These are phyloP conservation scores for Nakazawaea pomicola DNA, from an alignment of 805 yeast species.

Conservation along the genomic window DNA sequence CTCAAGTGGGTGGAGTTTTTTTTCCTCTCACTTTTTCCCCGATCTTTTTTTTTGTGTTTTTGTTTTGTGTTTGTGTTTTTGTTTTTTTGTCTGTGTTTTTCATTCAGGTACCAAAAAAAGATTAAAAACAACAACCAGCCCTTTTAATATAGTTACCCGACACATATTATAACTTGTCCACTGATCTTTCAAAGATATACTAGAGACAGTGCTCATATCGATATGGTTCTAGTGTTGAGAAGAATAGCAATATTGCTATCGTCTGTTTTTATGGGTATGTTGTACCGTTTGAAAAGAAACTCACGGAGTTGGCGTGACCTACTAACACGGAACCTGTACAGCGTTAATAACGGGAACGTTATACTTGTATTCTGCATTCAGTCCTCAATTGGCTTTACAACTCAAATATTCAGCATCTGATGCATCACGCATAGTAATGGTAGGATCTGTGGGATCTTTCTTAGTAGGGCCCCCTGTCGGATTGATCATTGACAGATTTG, in stretches of 20 bases:
- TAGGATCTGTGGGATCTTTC: conserved; percentile 64
- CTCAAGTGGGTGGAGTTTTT: not conserved
- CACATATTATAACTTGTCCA: too few species aligned
- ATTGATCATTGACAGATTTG: conserved; percentile 52
- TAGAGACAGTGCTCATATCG: not conserved
- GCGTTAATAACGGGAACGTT: conserved; percentile 70
- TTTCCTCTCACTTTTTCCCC: not conserved
- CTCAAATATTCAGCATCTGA: conserved; percentile 57
- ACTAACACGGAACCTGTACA: too few species aligned
- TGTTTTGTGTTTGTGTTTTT: not conserved
- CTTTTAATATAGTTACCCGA: too few species aligned
- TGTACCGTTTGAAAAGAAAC: too few species aligned
- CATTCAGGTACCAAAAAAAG: conserved; percentile 2
- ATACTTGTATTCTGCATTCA: conserved; percentile 70
- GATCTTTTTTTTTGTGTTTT: conserved; percentile 2
- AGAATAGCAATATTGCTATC: conserved; percentile 17
- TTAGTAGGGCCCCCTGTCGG: conserved; percentile 68
- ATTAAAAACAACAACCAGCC: not conserved
- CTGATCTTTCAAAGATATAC: not conserved
- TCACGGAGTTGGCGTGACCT: too few species aligned
- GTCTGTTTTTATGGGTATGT: conserved; percentile 18
- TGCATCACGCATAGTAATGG: conserved; percentile 58
- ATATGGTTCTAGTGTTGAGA: conserved; percentile 10
- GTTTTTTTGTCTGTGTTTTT: not conserved
- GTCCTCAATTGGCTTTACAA: conserved; percentile 65